phyloP scores from a whole-genome alignment of 1,284 basidiomycete genomes.

The Cutaneotrichosporon sp. region DNA sequence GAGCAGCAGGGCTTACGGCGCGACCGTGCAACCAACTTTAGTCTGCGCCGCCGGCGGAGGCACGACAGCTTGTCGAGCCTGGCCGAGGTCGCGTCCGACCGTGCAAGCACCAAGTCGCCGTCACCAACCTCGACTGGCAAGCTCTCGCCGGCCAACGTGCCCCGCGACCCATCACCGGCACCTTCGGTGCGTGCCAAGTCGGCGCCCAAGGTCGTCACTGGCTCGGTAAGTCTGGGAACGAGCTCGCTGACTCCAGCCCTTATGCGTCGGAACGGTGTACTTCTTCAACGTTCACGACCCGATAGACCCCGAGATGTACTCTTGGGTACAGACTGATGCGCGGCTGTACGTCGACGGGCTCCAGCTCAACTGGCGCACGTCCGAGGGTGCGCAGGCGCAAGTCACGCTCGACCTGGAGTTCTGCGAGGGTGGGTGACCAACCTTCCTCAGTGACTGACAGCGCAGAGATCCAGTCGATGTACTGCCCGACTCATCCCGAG shows the following conservation, averaged over 20 bases:
- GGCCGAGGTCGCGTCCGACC: constrained; percentile 11
- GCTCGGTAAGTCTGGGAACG: constrained; percentile 57
- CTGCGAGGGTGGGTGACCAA: constrained; percentile 58
- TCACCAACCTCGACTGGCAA: not conserved
- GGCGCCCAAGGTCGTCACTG: constrained; percentile 20
- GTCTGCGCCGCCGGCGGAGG: constrained; percentile 63
- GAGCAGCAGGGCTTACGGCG: not conserved
- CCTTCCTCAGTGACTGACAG: constrained; percentile 22
- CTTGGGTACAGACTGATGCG: constrained; percentile 82
- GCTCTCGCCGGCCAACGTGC: not conserved
- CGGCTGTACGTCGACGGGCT: constrained; percentile 76
- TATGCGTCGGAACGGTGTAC: constrained; percentile 78
- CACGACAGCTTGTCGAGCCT: constrained; percentile 43
- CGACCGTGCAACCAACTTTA: constrained; percentile 60
- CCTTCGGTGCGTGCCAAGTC: not conserved
- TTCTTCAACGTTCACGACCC: constrained; percentile 80
- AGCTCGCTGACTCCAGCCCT: constrained; percentile 59
- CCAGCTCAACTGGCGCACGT: constrained; percentile 76
- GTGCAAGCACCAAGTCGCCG: constrained; percentile 1
- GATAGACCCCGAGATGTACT: constrained; percentile 63
- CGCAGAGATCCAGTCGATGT: constrained; percentile 73
- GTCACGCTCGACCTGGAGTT: constrained; percentile 80
- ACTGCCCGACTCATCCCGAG: constrained; percentile 72
- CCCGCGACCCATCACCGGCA: not conserved
- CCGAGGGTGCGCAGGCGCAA: constrained; percentile 72